These are phyloP conservation scores for Solanum habrochaites DNA, from an alignment of 257 asterid genomes.

Conservation along the genomic window DNA sequence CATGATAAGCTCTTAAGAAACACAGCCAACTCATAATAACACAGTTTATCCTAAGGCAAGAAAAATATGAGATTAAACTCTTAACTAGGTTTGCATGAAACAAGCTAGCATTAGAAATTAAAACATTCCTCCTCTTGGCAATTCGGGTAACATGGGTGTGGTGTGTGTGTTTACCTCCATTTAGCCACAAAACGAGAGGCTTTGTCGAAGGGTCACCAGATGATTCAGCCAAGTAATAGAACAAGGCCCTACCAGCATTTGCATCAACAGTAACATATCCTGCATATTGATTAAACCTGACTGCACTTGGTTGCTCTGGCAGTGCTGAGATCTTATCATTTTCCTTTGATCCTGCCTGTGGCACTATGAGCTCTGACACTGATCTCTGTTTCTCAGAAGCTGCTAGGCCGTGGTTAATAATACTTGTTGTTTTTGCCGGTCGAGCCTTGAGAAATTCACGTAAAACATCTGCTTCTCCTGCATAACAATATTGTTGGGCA, in stretches of 20 bases:
- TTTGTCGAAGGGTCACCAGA: constrained; percentile 6
- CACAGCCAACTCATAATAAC: background rate
- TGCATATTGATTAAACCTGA: constrained; percentile 19
- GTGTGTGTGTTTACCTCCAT: constrained; percentile 16
- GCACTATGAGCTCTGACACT: background rate
- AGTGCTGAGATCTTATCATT: constrained; percentile 17
- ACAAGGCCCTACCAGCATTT: constrained; percentile 15
- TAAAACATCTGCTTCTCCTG: background rate
- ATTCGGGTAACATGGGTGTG: background rate
- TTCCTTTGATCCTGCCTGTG: constrained; percentile 9
- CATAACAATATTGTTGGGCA: background rate
- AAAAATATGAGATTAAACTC: background rate
- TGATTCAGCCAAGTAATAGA: constrained; percentile 24
- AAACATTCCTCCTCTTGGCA: background rate
- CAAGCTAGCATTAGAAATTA: background rate
- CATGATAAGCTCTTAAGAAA: background rate
- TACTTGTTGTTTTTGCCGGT: background rate
- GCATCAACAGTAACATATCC: constrained; percentile 22
- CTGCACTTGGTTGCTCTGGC: constrained; percentile 23
- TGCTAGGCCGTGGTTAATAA: background rate
- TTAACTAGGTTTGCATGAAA: background rate
- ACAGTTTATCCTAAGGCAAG: background rate
- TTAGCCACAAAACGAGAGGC: constrained; percentile 34
- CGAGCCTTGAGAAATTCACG: background rate
- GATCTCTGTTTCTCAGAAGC: background rate